Evolutionary conservation across 2,329 filamentous ascomycete genomes (phyloP).

Genomic region (Aaosphaeria pasadenensis): DNA sequence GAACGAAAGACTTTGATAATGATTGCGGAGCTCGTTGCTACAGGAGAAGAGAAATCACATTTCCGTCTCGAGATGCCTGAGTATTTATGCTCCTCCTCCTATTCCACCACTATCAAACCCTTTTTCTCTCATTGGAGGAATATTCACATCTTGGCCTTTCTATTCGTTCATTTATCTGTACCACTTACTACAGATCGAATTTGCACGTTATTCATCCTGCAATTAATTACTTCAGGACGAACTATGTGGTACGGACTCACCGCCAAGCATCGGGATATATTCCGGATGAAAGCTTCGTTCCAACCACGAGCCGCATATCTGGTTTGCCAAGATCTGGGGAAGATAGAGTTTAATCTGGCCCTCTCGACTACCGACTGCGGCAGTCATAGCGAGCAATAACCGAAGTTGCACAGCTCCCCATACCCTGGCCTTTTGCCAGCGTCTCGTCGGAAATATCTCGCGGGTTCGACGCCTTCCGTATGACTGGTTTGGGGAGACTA

Average conservation of each 20-base stretch:
- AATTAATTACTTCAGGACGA: neutral
- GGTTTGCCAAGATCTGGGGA: slow-evolving; percentile 5
- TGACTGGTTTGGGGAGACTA: neutral
- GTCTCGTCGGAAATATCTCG: neutral
- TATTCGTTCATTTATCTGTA: slow-evolving; percentile 1
- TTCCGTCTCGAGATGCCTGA: neutral
- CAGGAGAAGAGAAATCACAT: neutral
- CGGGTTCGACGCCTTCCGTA: neutral
- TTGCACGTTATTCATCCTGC: neutral
- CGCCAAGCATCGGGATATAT: slow-evolving; percentile 4
- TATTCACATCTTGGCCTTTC: neutral
- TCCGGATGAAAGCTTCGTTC: neutral
- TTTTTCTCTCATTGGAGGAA: slow-evolving; percentile 4
- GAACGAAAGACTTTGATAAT: neutral
- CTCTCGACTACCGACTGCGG: neutral
- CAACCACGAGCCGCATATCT: neutral
- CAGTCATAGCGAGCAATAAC: neutral
- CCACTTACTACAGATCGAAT: neutral
- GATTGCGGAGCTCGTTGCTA: slow-evolving; percentile 1
- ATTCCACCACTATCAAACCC: neutral
- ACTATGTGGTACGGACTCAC: neutral
- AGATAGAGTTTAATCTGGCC: neutral
- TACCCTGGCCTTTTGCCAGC: neutral
- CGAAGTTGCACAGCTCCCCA: neutral
- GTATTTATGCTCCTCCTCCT: neutral